A percentile compares a stretch with the other conserved stretches of the same genome.
phyloP scores from a whole-genome alignment of 208 protist species.

The Trichomonas gallinae region DNA sequence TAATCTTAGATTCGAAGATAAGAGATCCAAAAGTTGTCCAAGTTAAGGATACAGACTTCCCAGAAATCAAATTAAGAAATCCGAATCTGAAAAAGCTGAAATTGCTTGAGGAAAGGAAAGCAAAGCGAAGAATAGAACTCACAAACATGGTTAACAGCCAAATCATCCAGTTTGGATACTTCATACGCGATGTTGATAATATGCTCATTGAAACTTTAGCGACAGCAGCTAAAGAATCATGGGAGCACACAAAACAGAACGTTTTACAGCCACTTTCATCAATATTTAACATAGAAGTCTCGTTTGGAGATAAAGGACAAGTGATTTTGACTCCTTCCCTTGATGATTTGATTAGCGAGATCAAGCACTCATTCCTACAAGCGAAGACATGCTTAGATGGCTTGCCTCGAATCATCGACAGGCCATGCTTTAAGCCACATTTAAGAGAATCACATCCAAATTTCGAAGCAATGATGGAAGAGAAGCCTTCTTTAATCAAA shows the following conservation, averaged over 20 bases:
- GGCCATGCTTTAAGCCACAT: not conserved
- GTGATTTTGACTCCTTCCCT: not conserved
- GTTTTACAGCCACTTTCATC: not conserved
- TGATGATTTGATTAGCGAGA: not conserved
- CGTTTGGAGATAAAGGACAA: not conserved
- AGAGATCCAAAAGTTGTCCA: not conserved
- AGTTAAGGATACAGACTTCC: slow-evolving; percentile 14
- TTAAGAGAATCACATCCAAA: not conserved
- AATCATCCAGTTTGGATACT: not conserved
- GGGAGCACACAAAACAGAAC: not conserved
- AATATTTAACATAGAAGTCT: not conserved
- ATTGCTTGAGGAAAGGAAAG: not conserved
- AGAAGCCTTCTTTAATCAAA: not conserved
- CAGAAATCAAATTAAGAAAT: slow-evolving; percentile 20
- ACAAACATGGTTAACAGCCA: slow-evolving; percentile 13
- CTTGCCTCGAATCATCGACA: not conserved
- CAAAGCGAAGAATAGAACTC: not conserved
- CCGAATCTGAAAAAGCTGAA: not conserved
- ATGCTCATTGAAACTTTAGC: not conserved
- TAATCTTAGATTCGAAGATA: not conserved
- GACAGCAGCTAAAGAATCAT: not conserved
- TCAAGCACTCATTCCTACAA: not conserved
- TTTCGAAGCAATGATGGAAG: not conserved
- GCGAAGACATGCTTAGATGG: not conserved
- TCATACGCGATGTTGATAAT: slow-evolving; percentile 14